phyloP scores from a whole-genome alignment of 1,139 yeast species.

The Entelexis sorbosivorans region DNA sequence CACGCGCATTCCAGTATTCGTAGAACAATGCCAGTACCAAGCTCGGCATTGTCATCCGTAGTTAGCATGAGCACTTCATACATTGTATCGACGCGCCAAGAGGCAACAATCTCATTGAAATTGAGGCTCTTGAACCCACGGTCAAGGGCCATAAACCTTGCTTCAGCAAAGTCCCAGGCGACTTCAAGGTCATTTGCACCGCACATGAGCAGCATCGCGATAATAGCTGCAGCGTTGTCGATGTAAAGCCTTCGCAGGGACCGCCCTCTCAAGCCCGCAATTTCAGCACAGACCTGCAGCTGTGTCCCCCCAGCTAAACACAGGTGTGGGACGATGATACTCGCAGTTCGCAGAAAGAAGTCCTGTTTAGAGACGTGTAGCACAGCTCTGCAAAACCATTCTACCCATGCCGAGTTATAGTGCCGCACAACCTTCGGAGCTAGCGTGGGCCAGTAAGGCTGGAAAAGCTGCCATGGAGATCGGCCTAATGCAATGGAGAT shows the following conservation, averaged over 20 bases:
- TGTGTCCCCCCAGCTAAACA: constrained; percentile 45
- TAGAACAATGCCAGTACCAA: constrained; percentile 38
- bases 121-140: constrained; percentile 33
- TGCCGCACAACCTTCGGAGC: constrained; percentile 30
- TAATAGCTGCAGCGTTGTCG: constrained; percentile 34
- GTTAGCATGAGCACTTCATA: constrained; percentile 30
- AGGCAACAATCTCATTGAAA: constrained; percentile 37
- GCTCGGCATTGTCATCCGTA: constrained; percentile 15
- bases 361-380: constrained; percentile 51
- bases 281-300: constrained; percentile 49
- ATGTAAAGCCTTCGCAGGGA: constrained; percentile 26
- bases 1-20: constrained; percentile 28
- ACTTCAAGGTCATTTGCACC: constrained; percentile 37
- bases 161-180: constrained; percentile 36
- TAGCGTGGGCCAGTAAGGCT: constrained; percentile 69
- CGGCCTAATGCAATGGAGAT: constrained; percentile 35
- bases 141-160: constrained; percentile 45
- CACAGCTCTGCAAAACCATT: constrained; percentile 46
- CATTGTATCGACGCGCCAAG: constrained; percentile 27
- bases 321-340: constrained; percentile 66
- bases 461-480: constrained; percentile 46
- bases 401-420: constrained; percentile 44
- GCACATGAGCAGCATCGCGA: constrained; percentile 38
- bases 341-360: constrained; percentile 58
- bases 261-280: constrained; percentile 35